Evolutionary conservation across 352 stramenopile genomes (phyloP).

Genomic region (Thalassiosira allenii): DNA sequence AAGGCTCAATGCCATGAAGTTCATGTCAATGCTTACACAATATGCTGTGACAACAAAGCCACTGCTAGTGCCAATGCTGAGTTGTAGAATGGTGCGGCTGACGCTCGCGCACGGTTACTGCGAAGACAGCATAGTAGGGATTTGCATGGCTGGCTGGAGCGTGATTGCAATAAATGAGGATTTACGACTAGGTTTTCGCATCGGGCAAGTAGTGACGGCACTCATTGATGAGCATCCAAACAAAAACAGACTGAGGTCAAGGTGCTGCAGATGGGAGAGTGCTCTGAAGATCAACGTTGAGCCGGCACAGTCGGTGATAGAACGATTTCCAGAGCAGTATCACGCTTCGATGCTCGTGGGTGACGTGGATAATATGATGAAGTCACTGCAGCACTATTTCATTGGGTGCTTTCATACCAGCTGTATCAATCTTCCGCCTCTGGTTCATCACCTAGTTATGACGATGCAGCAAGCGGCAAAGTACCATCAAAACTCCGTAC

Average conservation of each 20-base stretch:
- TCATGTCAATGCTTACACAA: neutral
- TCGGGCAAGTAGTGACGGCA: slow-evolving; percentile 23
- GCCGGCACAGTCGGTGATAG: neutral
- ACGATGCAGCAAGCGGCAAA: slow-evolving; percentile 32
- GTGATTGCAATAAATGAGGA: slow-evolving; percentile 13
- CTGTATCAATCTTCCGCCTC: too few species aligned
- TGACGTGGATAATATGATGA: slow-evolving; percentile 24
- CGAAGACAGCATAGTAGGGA: slow-evolving; percentile 4
- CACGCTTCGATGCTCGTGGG: slow-evolving; percentile 28
- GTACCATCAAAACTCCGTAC: slow-evolving; percentile 13
- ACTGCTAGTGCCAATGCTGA: slow-evolving; percentile 1
- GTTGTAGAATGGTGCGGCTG: slow-evolving; percentile 2
- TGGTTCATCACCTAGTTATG: too few species aligned
- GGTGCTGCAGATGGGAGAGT: slow-evolving; percentile 4
- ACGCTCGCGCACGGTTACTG: slow-evolving; percentile 2
- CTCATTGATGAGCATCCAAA: slow-evolving; percentile 28
- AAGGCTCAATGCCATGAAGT: slow-evolving; percentile 9
- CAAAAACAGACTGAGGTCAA: slow-evolving; percentile 17
- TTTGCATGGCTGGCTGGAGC: neutral
- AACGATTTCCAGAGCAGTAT: slow-evolving; percentile 3
- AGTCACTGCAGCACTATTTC: too few species aligned
- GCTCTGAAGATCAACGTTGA: slow-evolving; percentile 6
- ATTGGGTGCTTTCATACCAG: too few species aligned
- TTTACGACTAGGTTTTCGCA: slow-evolving; percentile 10
- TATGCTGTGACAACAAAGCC: neutral